Conservation (phyloP, 2,329 filamentous ascomycete species). For the Talaromyces sp. region DNA sequence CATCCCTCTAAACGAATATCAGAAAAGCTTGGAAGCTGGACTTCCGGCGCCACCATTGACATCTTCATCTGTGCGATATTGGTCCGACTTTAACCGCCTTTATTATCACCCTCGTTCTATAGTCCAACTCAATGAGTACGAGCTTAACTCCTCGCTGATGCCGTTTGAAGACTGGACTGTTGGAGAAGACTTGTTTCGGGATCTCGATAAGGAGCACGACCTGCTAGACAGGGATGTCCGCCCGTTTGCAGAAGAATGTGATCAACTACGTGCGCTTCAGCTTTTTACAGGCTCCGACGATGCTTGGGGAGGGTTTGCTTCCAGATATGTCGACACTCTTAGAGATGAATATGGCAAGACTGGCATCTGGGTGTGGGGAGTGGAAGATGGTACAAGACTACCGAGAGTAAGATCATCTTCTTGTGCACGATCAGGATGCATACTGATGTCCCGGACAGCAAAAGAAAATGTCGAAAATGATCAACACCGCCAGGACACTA, state of each 20-base stretch:
- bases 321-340: conserved; percentile 71
- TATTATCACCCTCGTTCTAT: conserved; percentile 89
- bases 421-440: background rate
- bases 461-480: conserved; percentile 62
- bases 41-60: conserved; percentile 62
- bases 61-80: conserved; percentile 77
- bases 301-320: conserved; percentile 76
- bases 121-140: conserved; percentile 82
- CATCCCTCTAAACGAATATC: conserved; percentile 72
- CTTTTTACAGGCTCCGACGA: conserved; percentile 70
- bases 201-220: conserved; percentile 76
- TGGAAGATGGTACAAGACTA: conserved; percentile 62
- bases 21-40: conserved; percentile 74
- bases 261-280: conserved; percentile 86
- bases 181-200: conserved; percentile 72
- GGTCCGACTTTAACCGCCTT: conserved; percentile 93
- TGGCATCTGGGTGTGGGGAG: conserved; percentile 81
- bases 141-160: conserved; percentile 74
- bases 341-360: conserved; percentile 90
- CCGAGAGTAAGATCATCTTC: conserved; percentile 49
- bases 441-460: conserved; percentile 36
- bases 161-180: conserved; percentile 76
- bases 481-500: conserved; percentile 73
- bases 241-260: conserved; percentile 87
- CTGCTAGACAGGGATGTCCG: conserved; percentile 86